Evolutionary conservation across 2,329 filamentous ascomycete species (phyloP), one percentile per base, ranked within the genome.

Genomic region (Paecilomyces niveus): DNA sequence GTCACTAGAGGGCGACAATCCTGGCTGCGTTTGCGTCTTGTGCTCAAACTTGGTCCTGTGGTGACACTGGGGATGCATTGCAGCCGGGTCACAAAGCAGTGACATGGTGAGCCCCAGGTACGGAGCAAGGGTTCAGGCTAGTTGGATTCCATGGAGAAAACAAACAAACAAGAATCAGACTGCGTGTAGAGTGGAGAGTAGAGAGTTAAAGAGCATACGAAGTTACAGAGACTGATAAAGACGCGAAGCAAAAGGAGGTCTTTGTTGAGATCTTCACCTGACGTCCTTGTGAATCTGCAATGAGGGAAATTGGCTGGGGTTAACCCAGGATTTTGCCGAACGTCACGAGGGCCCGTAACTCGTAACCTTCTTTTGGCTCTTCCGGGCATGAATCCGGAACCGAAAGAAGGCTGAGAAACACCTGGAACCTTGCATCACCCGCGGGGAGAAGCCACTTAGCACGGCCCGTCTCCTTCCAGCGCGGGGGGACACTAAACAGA

Each of bases 41-140:
- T 50, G 26, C 39, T 58, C 58, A 6, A 60, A 54, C 10, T 54
- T 70, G 53, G 51, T 58, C 31, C 64, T 67, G 32, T 62, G 55
- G 58, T 70, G 65, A 55, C 69, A 70, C 65, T 66, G 58, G 35
- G 68, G 62, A 57, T 66, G 66, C 55, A 67, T 63, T 64, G 69
- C 61, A 53, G 68, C 57, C 50, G 70, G 66, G 62, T 74, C 69
- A 61, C 64, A 64, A 61, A 71, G 59, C 54, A 71, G 63, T 60
- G 68, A 68, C 67, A 72, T 72, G 53, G 62, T 65, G 65, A 64
- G 66, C 60, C 60, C 39, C 65, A 64, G 60, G 59, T 62, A 65
- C 67, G 57, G 62, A 61, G 65, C 67, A 63, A 69, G 69, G 55
- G 67, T 62, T 62, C 58, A 61, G 62, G 62, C 61, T 45, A 35